phyloP scores from a whole-genome alignment of 192 early-diverging fungal species.

The Gamsiella multidivaricata region DNA sequence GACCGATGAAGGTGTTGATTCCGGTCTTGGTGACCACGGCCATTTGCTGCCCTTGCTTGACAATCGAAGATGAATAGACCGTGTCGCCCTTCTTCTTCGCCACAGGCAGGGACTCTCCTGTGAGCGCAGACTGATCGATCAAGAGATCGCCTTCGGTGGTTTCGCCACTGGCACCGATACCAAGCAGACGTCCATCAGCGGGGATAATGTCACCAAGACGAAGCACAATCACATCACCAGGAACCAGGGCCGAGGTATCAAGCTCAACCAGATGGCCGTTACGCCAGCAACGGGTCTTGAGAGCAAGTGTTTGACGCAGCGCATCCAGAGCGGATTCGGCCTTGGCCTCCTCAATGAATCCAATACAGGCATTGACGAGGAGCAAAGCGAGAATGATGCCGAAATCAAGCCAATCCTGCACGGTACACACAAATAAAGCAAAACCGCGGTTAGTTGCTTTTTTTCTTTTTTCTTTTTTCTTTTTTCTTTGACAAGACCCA shows the following conservation, averaged over 20 bases:
- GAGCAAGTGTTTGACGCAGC: conserved; percentile 91
- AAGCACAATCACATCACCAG: conserved; percentile 91
- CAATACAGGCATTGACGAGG: conserved; percentile 90
- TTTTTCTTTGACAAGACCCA: no score
- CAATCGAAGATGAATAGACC: conserved; percentile 92
- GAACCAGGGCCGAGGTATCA: conserved; percentile 81
- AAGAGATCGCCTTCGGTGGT: conserved; percentile 78
- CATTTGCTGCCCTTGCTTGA: conserved; percentile 95
- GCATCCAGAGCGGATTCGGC: conserved; percentile 94
- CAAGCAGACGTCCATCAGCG: conserved; percentile 87
- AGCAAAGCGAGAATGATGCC: conserved; percentile 84
- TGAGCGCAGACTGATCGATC: conserved; percentile 94
- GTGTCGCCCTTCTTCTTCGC: conserved; percentile 81
- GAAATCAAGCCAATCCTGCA: conserved; percentile 70
- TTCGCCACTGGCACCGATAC: conserved; percentile 80
- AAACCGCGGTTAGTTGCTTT: background rate
- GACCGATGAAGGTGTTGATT: conserved; percentile 92
- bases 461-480: background rate
- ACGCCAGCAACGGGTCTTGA: conserved; percentile 85
- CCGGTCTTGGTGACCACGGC: conserved; percentile 95
- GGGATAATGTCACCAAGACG: conserved; percentile 95
- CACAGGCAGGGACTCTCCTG: conserved; percentile 93
- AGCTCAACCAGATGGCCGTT: conserved; percentile 79
- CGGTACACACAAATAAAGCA: background rate
- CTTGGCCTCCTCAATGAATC: conserved; percentile 92